Base-by-base conservation (phyloP, 352 stramenopile genomes). In the Phytophthora cajani region DNA sequence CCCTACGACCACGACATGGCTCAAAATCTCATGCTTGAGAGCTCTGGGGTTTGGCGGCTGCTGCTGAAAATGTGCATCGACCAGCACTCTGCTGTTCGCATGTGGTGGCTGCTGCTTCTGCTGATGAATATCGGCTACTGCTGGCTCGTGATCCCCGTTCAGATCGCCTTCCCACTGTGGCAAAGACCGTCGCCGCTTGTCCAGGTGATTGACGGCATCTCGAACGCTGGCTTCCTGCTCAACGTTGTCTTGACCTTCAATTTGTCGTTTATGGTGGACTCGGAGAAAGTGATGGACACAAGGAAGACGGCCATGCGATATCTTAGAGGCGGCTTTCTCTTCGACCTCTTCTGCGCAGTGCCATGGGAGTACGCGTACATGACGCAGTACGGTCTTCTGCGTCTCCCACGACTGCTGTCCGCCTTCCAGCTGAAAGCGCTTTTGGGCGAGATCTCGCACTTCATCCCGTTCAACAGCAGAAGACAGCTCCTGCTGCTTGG, bases 31-130 rank as follows among this genome's bases (percentile, higher is more conserved):
- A 27, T 19, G 14, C 19, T 7, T 25, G 46, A 30, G 19, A 52
- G 25, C 11, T 16, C 25, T 27, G 46, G 46, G 12, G 5, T 52
- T 27, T 52, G 46, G 46, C 46, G 19, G 1, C 16, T 52, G 46
- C 19, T 52, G 10, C 19, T 52, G 46, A 52, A 52, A 52, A 33
- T 33, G 19, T 52, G 46, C 19, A 52, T 52, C 46, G 46, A 52
- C 19, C 46, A 52, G 46, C 46, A 52, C 8, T 52, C 46, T 17
- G 10, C 10, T 0, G n/a, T 52, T 25, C 46, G 46, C 46, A 25
- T 25, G 19, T 52, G 46, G 46, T 52, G 46, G 46, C 46, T 52
- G 1, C 16, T 52, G 46, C 9, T 52, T 52, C 46, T 52, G 8
- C 10, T 52, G 0, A 9, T 30, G 10, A 52, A 52, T 0, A 27